Evolutionary conservation across 2,329 filamentous ascomycete species (phyloP).

Genomic region (Talaromyces atroroseus): DNA sequence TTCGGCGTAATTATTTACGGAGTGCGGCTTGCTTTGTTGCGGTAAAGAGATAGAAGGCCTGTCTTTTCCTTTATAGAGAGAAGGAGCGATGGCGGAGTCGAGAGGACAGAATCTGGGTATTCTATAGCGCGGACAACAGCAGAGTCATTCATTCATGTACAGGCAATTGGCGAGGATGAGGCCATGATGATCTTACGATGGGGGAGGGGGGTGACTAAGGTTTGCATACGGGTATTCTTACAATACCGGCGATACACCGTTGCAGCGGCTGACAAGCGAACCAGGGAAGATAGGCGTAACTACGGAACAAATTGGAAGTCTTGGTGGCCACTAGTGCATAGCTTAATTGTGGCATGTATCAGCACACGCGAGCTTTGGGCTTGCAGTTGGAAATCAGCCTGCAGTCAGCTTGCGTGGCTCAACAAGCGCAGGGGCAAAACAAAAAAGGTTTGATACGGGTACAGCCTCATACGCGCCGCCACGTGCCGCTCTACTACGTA

Average conservation of each 20-base stretch:
- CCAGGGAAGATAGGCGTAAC: too few species aligned
- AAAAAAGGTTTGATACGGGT: not conserved
- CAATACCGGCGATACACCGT: too few species aligned
- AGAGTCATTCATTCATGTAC: too few species aligned
- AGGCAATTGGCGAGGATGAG: too few species aligned
- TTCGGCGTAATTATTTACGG: not conserved
- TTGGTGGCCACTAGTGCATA: too few species aligned
- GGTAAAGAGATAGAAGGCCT: not conserved
- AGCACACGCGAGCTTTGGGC: not conserved
- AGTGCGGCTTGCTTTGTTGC: not conserved
- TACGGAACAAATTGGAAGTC: too few species aligned
- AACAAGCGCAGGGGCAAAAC: not conserved
- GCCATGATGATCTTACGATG: too few species aligned
- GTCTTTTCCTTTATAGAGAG: not conserved
- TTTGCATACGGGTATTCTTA: too few species aligned
- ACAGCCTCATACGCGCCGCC: not conserved
- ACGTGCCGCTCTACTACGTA: not conserved
- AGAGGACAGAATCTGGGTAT: too few species aligned
- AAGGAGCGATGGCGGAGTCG: not conserved
- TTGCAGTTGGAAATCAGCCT: not conserved
- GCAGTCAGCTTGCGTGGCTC: not conserved
- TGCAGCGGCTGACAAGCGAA: too few species aligned
- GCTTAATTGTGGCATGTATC: too few species aligned
- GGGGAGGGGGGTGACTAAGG: too few species aligned
- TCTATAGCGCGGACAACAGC: not conserved